Evolutionary conservation across 1,284 basidiomycete genomes (phyloP), one percentile per base, ranked within the genome.

Genomic region (Ganoderma lucidum): DNA sequence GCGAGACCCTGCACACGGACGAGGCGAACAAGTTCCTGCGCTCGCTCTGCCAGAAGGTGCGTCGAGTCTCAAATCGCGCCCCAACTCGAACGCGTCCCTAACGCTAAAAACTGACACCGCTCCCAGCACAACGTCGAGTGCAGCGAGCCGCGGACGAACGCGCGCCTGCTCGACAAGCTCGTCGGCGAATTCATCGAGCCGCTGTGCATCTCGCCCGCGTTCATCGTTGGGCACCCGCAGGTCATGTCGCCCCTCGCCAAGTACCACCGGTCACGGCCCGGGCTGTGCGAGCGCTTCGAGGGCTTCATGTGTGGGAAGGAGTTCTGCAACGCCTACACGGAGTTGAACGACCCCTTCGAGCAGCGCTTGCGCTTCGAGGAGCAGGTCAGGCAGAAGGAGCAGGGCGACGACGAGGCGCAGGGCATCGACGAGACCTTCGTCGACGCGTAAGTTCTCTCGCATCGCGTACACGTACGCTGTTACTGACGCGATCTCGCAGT

Each of bases 201-300:
- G 62, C 92, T 99, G 71, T 99, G 97, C 84, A 91, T 99, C 79
- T 97, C 95, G 64, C 97, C 97, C 6, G 88, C 96, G 15, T 99
- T 99, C 88, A 99, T 99, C 75, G 95, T 97, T 71, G 98, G 97
- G 35, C 97, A 99, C 83, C 97, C 97, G 56, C 97, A 99, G 86
- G 95, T 99, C 77, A 99, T 99, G 97, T 98, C 96, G 3, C 97
- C 97, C 9, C 90, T 99, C 30, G 98, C 97, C 80, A 98, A 98
- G 85, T 95, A 93, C 87, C 95, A 98, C 82, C 93, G 96, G 71
- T 95, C 93, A 23, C 91, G 95, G 59, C 93, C 95, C 0, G 98
- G 98, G 56, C 87, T 99, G 14, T 99, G 97, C 82, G 97, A 99
- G 83, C 95, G 97, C 19, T 99, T 99, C 85, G 97, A 99, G 81